These are phyloP conservation scores for Streptanthus diversifolius DNA, from an alignment of 345 rosid genomes.

Conservation along the genomic window DNA sequence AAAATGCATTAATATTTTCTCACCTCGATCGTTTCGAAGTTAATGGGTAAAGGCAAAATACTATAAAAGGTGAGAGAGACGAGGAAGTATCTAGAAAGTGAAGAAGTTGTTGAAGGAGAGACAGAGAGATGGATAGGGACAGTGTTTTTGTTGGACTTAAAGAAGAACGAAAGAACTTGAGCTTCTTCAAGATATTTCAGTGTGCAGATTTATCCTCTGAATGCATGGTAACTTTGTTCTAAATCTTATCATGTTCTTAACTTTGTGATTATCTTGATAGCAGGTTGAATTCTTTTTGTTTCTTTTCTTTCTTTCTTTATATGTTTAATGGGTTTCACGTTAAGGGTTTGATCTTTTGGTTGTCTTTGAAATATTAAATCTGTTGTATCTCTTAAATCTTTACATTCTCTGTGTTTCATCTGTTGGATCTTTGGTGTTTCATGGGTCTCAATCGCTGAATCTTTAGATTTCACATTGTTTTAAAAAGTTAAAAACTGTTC, in stretches of 20 bases:
- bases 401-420: background rate
- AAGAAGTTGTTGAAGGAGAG: background rate
- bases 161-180: background rate
- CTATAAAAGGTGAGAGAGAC: background rate
- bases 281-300: too few relatives aligned
- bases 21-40: background rate
- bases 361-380: background rate
- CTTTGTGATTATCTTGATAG: background rate
- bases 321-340: background rate
- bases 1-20: background rate
- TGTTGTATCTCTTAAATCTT: background rate
- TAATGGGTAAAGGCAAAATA: background rate
- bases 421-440: background rate
- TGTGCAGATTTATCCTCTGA: conserved; percentile 22
- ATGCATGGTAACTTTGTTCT: conserved; percentile 12
- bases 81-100: background rate
- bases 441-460: too few relatives aligned
- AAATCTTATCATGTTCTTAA: background rate
- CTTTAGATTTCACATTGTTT: too few relatives aligned
- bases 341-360: background rate
- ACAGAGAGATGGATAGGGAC: conserved; percentile 12
- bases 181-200: conserved; percentile 31
- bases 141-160: background rate
- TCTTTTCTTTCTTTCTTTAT: background rate
- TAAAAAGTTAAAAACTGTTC: too few relatives aligned